Evolutionary conservation across 2,329 filamentous ascomycete genomes (phyloP).

Genomic region (Fusarium falciforme): DNA sequence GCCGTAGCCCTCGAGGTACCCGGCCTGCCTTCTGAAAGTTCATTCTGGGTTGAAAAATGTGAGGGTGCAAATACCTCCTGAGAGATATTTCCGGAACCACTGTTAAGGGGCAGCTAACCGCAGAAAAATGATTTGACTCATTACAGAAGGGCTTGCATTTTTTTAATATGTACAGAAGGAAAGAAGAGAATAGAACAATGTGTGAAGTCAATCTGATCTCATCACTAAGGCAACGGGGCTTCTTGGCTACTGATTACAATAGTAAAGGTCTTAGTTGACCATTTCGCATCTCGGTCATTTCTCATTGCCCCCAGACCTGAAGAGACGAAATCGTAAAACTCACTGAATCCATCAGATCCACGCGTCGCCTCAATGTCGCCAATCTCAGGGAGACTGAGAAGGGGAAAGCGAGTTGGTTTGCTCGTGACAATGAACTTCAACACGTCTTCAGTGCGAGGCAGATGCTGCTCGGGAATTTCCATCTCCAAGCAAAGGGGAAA

Average conservation of each 20-base stretch:
- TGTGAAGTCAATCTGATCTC: not conserved
- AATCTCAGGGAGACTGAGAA: not conserved
- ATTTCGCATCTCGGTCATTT: not conserved
- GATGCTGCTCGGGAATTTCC: not conserved
- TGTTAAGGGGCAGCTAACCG: too few species aligned
- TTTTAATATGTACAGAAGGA: not conserved
- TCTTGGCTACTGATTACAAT: not conserved
- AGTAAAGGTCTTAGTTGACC: not conserved
- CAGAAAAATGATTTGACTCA: too few species aligned
- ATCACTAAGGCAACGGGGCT: not conserved
- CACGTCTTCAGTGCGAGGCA: not conserved
- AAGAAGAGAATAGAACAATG: not conserved
- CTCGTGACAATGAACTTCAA: not conserved
- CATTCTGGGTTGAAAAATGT: too few species aligned
- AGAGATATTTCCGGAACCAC: too few species aligned
- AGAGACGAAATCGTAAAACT: not conserved
- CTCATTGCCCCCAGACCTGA: not conserved
- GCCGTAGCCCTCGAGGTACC: too few species aligned
- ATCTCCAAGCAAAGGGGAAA: not conserved
- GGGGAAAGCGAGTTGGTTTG: not conserved
- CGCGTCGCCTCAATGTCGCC: not conserved
- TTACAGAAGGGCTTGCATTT: too few species aligned
- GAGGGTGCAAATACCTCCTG: too few species aligned
- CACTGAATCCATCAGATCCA: not conserved
- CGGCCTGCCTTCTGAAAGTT: too few species aligned